Conservation (phyloP, 1,139 yeast genomes). For the Spencermartinsiella ligniputridi region DNA sequence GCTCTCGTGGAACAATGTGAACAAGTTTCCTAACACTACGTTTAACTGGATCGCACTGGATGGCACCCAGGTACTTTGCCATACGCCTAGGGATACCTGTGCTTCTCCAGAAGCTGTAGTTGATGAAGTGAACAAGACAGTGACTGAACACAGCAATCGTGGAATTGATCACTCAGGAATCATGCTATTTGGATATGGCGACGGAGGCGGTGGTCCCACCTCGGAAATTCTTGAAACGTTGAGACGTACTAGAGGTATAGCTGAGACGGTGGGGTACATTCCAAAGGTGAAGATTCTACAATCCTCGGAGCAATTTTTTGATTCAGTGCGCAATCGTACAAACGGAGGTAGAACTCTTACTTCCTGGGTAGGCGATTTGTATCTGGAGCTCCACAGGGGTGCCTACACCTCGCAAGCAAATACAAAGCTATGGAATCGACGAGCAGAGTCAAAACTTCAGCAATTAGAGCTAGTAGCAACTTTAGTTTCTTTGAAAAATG, state of each 20-base stretch:
- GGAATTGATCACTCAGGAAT: conserved; percentile 70
- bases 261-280: conserved; percentile 54
- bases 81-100: conserved; percentile 94
- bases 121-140: conserved; percentile 4
- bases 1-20: conserved; percentile 91
- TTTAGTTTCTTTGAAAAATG: conserved; percentile 50
- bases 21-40: conserved; percentile 82
- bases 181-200: conserved; percentile 75
- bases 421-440: conserved; percentile 71
- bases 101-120: conserved; percentile 78
- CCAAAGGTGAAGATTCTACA: conserved; percentile 4
- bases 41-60: conserved; percentile 94
- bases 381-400: conserved; percentile 85
- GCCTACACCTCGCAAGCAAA: conserved; percentile 88
- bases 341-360: conserved; percentile 65
- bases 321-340: conserved; percentile 56
- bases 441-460: conserved; percentile 65
- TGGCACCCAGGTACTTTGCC: conserved; percentile 86
- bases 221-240: conserved; percentile 78
- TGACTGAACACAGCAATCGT: conserved; percentile 5
- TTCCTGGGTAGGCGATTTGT: conserved; percentile 52
- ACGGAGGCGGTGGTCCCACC: conserved; percentile 90
- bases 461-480: conserved; percentile 81
- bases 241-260: conserved; percentile 73
- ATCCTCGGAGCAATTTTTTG: conserved; percentile 51